Evolutionary conservation across 2,329 filamentous ascomycete species (phyloP).

Genomic region (Chaetomiaceae sp.): DNA sequence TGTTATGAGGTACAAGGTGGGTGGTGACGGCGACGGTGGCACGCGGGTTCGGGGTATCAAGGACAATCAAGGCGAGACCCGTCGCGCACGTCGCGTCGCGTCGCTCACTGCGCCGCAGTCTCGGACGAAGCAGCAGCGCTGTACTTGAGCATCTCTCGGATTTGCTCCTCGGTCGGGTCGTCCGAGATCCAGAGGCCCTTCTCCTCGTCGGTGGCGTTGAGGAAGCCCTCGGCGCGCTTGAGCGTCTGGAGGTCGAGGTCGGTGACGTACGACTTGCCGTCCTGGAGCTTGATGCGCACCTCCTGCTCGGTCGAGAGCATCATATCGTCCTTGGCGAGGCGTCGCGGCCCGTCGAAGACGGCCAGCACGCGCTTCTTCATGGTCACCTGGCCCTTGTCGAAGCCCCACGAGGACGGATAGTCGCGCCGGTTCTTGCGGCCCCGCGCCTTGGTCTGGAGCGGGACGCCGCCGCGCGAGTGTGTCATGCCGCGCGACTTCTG

Average conservation of each 20-base stretch:
- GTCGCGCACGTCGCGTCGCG: too few species aligned
- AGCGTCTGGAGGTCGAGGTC: constrained; percentile 90
- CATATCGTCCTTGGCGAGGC: constrained; percentile 97
- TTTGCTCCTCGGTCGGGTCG: constrained; percentile 57
- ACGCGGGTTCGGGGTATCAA: too few species aligned
- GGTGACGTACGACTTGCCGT: constrained; percentile 76
- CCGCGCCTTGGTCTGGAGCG: constrained; percentile 47
- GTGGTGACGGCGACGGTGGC: too few species aligned
- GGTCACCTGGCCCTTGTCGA: constrained; percentile 86
- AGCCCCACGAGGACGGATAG: constrained; percentile 92
- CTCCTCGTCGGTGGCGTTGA: constrained; percentile 73
- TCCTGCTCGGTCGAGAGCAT: constrained; percentile 95
- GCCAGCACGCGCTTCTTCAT: constrained; percentile 97
- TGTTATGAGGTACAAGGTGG: not conserved
- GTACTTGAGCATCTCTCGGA: constrained; percentile 54
- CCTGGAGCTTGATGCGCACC: constrained; percentile 74
- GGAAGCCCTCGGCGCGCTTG: constrained; percentile 79
- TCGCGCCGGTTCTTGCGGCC: constrained; percentile 88
- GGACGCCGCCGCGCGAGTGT: constrained; percentile 68
- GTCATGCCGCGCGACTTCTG: constrained; percentile 69
- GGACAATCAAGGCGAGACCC: too few species aligned
- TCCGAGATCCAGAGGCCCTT: constrained; percentile 78
- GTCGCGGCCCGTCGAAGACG: constrained; percentile 80
- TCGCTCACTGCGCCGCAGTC: constrained; percentile 15
- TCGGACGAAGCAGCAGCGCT: constrained; percentile 24